Evolutionary conservation across 257 asterid species (phyloP).

Genomic region (Nicotiana otophora): DNA sequence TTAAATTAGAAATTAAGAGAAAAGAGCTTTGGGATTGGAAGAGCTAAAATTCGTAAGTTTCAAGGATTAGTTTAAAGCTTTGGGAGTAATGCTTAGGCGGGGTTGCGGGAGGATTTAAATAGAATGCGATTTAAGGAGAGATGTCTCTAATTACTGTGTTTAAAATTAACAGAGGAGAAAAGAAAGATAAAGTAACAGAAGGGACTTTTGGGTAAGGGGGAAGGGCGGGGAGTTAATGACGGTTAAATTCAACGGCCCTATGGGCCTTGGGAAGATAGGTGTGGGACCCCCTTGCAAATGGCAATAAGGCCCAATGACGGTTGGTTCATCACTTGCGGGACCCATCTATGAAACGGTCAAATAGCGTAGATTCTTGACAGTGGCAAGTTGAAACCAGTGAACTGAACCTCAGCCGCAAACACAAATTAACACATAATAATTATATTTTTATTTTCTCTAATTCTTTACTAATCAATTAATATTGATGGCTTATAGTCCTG

Average conservation of each 20-base stretch:
- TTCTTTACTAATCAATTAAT: too few species aligned
- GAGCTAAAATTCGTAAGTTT: background rate
- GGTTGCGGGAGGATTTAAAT: conserved; percentile 6
- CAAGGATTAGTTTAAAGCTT: background rate
- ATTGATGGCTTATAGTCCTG: too few species aligned
- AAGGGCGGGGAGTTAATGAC: background rate
- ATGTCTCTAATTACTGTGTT: background rate
- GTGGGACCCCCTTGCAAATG: background rate
- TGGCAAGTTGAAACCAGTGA: background rate
- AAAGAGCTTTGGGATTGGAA: background rate
- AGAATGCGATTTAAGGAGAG: background rate
- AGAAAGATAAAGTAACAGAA: too few species aligned
- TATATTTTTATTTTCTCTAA: too few species aligned
- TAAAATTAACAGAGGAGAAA: background rate
- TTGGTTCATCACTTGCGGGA: background rate
- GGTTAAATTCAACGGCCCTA: background rate
- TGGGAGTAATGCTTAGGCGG: background rate
- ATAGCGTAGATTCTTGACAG: background rate
- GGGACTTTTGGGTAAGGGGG: background rate
- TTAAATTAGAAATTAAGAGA: background rate
- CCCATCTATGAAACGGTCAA: background rate
- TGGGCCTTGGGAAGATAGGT: background rate
- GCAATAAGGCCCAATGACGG: background rate
- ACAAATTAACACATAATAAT: too few species aligned
- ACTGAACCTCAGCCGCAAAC: background rate